phyloP scores from a whole-genome alignment of 176 grass and related monocot species.

The Melocanna baccifera region DNA sequence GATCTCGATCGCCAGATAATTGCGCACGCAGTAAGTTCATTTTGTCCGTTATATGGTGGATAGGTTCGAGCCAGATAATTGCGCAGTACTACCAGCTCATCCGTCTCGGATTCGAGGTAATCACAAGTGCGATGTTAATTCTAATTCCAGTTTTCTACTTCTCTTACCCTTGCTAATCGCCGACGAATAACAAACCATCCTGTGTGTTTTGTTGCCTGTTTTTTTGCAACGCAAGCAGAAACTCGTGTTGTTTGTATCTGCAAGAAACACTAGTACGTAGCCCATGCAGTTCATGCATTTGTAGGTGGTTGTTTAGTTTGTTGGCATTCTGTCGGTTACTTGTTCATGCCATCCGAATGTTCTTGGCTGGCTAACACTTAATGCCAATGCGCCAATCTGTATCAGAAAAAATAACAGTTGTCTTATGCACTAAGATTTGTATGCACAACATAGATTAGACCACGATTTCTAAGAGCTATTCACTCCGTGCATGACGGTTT shows the following conservation, averaged over 20 bases:
- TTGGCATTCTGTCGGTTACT: not conserved
- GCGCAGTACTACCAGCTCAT: slow-evolving; percentile 86
- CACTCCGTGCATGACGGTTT: too few species aligned
- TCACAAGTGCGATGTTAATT: not conserved
- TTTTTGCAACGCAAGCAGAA: not conserved
- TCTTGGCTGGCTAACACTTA: not conserved
- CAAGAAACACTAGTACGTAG: not conserved
- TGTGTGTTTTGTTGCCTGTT: not conserved
- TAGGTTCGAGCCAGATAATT: slow-evolving; percentile 78
- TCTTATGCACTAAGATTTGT: not conserved
- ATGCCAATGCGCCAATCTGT: not conserved
- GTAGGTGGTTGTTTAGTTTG: not conserved
- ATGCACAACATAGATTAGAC: not conserved
- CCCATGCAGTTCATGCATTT: not conserved
- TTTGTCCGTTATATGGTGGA: not conserved
- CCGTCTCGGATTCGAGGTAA: slow-evolving; percentile 73
- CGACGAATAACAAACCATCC: too few species aligned
- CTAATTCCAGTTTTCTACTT: not conserved
- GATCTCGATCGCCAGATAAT: not conserved
- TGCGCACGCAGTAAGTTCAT: not conserved
- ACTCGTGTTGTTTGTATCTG: not conserved
- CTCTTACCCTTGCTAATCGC: slow-evolving; percentile 6
- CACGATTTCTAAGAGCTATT: not conserved
- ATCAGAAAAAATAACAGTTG: not conserved
- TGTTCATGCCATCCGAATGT: not conserved